Percentiles rank a stretch among this genome's conserved stretches.
These are phyloP conservation scores for Sarocladiaceae sp. DNA, from an alignment of 2,329 filamentous ascomycete genomes.

Conservation along the genomic window DNA sequence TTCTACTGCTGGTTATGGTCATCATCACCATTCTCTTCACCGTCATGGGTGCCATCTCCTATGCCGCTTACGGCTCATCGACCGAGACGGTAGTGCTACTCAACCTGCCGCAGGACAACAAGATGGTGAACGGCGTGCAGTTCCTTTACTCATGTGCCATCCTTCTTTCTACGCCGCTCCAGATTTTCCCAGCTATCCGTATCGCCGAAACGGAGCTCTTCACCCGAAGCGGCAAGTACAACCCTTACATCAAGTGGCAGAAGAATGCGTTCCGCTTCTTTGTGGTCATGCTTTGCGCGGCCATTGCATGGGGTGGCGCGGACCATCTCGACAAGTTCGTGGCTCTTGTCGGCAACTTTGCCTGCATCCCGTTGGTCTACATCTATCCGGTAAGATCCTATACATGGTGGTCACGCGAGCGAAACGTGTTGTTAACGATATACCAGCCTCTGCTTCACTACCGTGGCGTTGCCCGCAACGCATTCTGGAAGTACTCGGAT, in stretches of 20 bases:
- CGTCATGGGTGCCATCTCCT: slow-evolving; percentile 86
- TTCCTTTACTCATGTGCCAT: slow-evolving; percentile 98
- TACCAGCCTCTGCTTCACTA: slow-evolving; percentile 84
- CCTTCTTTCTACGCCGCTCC: slow-evolving; percentile 85
- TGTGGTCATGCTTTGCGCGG: slow-evolving; percentile 77
- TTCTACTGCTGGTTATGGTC: slow-evolving; percentile 87
- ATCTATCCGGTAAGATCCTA: slow-evolving; percentile 80
- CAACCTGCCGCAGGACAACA: slow-evolving; percentile 93
- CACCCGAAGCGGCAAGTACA: slow-evolving; percentile 92
- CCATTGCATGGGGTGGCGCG: slow-evolving; percentile 87
- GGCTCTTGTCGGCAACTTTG: slow-evolving; percentile 91
- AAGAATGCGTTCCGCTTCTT: slow-evolving; percentile 97
- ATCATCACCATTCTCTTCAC: slow-evolving; percentile 89
- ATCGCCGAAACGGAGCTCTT: slow-evolving; percentile 95
- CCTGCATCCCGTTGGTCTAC: slow-evolving; percentile 93
- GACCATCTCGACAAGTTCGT: slow-evolving; percentile 97
- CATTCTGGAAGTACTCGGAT: slow-evolving; percentile 64
- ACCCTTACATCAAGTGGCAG: slow-evolving; percentile 98
- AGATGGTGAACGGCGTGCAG: slow-evolving; percentile 91
- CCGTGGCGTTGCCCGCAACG: slow-evolving; percentile 66
- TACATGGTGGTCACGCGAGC: neutral
- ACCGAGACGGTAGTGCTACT: slow-evolving; percentile 95
- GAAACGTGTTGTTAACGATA: slow-evolving; percentile 23
- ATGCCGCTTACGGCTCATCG: slow-evolving; percentile 89
- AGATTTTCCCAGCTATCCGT: slow-evolving; percentile 95